Conservation (phyloP, 2,329 filamentous ascomycete species). For the Hymenoscyphus fraxineus region DNA sequence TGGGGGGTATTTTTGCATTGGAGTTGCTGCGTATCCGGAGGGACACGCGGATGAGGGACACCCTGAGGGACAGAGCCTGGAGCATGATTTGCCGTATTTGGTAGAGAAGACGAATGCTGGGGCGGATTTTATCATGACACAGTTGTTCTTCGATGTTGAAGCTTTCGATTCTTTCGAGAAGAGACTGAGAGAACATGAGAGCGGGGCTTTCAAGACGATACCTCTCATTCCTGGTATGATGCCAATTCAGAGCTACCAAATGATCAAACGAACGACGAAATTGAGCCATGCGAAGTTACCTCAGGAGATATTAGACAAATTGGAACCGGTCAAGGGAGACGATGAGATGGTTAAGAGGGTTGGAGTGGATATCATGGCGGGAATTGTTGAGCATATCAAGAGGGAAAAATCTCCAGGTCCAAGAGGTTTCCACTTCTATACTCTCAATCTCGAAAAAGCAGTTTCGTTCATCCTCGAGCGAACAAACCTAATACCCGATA, state of each 20-base stretch:
- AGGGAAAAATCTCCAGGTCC: conserved; percentile 55
- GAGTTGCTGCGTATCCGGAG: conserved; percentile 92
- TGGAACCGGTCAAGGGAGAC: conserved; percentile 71
- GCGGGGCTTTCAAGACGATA: conserved; percentile 78
- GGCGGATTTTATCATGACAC: conserved; percentile 97
- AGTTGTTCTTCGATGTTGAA: conserved; percentile 88
- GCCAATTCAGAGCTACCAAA: conserved; percentile 97
- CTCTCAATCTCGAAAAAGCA: conserved; percentile 91
- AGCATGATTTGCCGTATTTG: conserved; percentile 82
- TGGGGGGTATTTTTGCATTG: conserved; percentile 93
- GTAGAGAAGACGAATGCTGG: conserved; percentile 88
- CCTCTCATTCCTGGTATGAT: conserved; percentile 93
- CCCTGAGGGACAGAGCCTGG: conserved; percentile 63
- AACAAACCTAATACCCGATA: conserved; percentile 71
- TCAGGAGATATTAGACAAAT: conserved; percentile 60
- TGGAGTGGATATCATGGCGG: conserved; percentile 77
- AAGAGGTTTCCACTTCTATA: conserved; percentile 94
- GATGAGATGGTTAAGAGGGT: conserved; percentile 78
- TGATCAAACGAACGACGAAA: conserved; percentile 89
- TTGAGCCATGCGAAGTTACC: conserved; percentile 87
- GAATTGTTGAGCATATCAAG: conserved; percentile 78
- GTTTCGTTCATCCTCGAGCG: conserved; percentile 90
- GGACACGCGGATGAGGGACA: conserved; percentile 90
- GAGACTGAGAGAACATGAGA: conserved; percentile 72
- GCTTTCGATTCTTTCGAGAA: conserved; percentile 80